A percentile compares a stretch with the other conserved stretches of the same genome.
phyloP scores from a whole-genome alignment of 2,329 filamentous ascomycete species.

The Fusarium sublunatum region DNA sequence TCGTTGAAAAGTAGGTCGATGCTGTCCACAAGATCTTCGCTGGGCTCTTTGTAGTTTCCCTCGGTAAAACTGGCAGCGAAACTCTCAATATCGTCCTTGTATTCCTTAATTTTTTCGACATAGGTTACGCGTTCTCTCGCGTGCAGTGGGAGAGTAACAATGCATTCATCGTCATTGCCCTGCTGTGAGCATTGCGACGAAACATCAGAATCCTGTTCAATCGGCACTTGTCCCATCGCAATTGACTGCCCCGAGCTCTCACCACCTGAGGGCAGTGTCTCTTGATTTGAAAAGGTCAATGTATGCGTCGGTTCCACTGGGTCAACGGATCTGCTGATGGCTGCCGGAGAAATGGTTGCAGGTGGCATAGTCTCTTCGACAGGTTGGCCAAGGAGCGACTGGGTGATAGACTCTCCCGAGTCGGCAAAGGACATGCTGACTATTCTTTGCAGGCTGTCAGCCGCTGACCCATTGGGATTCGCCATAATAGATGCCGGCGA shows the following conservation, averaged over 20 bases:
- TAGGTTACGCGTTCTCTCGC: constrained; percentile 65
- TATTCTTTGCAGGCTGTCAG: constrained; percentile 36
- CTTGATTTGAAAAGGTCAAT: constrained; percentile 36
- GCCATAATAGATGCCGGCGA: constrained; percentile 46
- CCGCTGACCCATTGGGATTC: constrained; percentile 35
- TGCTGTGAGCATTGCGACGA: constrained; percentile 32
- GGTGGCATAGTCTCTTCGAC: constrained; percentile 38
- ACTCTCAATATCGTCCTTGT: constrained; percentile 57
- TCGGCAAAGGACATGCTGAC: constrained; percentile 36
- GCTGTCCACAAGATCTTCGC: constrained; percentile 54
- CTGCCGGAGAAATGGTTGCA: constrained; percentile 54
- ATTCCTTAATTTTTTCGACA: constrained; percentile 59
- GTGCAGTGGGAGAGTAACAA: constrained; percentile 68
- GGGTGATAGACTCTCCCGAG: constrained; percentile 31
- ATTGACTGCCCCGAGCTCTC: constrained; percentile 44
- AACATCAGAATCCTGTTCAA: constrained; percentile 40
- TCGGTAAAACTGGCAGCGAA: constrained; percentile 57
- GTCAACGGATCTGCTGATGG: constrained; percentile 50
- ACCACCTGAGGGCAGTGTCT: constrained; percentile 27
- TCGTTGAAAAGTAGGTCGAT: constrained; percentile 64
- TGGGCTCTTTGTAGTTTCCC: constrained; percentile 54
- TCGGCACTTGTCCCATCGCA: constrained; percentile 43
- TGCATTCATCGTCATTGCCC: constrained; percentile 47
- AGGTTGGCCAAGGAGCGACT: constrained; percentile 36
- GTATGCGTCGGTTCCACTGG: constrained; percentile 37